These are phyloP conservation scores for Ceratocystis destructans DNA, from an alignment of 2,329 filamentous ascomycete genomes.

Conservation along the genomic window DNA sequence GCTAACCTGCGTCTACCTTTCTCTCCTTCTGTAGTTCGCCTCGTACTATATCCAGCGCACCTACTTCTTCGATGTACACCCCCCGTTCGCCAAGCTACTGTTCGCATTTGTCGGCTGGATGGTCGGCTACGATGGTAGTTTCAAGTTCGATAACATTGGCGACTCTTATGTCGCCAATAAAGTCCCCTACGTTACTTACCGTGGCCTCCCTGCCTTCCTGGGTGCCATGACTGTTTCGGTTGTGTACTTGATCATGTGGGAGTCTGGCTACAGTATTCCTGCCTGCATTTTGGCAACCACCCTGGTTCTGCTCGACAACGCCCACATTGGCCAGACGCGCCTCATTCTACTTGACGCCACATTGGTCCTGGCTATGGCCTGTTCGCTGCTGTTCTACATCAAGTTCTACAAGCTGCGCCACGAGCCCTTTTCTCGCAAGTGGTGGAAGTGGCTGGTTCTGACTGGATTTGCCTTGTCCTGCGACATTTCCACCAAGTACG, in stretches of 20 bases:
- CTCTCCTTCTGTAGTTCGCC: conserved; percentile 41
- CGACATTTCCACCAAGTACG: conserved; percentile 97
- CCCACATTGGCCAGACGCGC: conserved; percentile 90
- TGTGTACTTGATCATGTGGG: conserved; percentile 97
- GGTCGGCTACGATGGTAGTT: conserved; percentile 90
- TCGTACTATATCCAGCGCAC: conserved; percentile 85
- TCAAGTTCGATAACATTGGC: conserved; percentile 98
- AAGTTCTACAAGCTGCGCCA: conserved; percentile 96
- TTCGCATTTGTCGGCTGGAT: conserved; percentile 97
- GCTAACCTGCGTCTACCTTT: conserved; percentile 12
- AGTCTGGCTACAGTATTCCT: conserved; percentile 91
- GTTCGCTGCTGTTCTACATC: conserved; percentile 86
- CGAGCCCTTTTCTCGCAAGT: conserved; percentile 79
- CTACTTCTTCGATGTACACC: conserved; percentile 99
- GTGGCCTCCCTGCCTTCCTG: conserved; percentile 79
- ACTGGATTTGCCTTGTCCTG: conserved; percentile 92
- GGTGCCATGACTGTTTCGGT: conserved; percentile 89
- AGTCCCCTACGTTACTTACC: conserved; percentile 92
- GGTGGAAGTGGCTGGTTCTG: conserved; percentile 98
- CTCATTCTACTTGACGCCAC: conserved; percentile 91
- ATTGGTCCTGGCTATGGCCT: conserved; percentile 87
- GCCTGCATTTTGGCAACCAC: conserved; percentile 78
- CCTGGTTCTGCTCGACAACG: conserved; percentile 88
- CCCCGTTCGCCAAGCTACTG: conserved; percentile 92
- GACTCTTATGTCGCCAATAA: conserved; percentile 96